Base-by-base conservation (phyloP, 1,284 basidiomycete species). In the Phaffia rhodozyma region DNA sequence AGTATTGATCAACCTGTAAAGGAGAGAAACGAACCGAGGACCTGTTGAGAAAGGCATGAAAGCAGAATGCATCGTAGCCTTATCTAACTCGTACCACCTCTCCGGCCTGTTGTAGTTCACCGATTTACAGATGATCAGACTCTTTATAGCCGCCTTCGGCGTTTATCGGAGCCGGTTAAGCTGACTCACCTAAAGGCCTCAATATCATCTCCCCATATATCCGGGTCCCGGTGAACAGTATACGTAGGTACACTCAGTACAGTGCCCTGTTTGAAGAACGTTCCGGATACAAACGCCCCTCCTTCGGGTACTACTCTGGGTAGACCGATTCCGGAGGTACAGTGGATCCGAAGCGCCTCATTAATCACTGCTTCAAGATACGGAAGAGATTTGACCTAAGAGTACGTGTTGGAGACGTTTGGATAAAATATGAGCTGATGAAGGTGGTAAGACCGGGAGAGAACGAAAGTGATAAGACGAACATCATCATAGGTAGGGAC, bases 331-430 rank as follows among this genome's bases (percentile, higher is more conserved):
- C 85, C 82, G 2, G 75, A 77, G 20, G 79, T 90, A 5, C 87
- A 86, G 77, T 92, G 89, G 52, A 87, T 73, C 16, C 91, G 84
- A 47, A 94, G 79, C 6, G 80, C 85, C 75, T 92, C 90, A 73
- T 85, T 84, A 76, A 92, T 86, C 73, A 86, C 87, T 0, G 87
- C 87, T 60, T 89, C 83, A 69, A 92, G 80, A 74, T 87, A 89
- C 6, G 83, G 80, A 34, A 89, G 78, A 1, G 77, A 77, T 74
- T 90, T 90, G 67, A 87, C 80, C 65, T 82, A 78, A 62, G 84
- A 82, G 66, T 76, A 82, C 55, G 66, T 80, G 20, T 82, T 75
- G 23, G 82, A 80, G 0, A 75, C 69, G 70, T 83, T 81, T 68
- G 1, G 13, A 30, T 53, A n/a, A 23, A 3, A 38, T 32, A 29